phyloP scores from a whole-genome alignment of 169 alveolate species.

The Fabrea salina region DNA sequence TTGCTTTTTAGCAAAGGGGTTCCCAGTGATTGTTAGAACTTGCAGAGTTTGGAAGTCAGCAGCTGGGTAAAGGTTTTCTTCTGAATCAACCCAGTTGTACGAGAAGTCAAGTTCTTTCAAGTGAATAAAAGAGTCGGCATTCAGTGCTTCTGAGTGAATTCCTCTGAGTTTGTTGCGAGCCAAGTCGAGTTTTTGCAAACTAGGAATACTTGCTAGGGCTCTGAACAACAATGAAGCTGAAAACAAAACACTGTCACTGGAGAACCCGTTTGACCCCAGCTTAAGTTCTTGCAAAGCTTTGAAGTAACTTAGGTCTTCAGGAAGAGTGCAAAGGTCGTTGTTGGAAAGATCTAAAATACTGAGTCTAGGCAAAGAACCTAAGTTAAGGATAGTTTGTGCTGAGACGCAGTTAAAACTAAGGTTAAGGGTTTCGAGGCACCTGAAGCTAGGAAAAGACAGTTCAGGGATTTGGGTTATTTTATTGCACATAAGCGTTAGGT shows the following conservation, averaged over 20 bases:
- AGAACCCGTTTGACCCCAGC: slow-evolving; percentile 41
- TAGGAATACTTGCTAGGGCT: slow-evolving; percentile 39
- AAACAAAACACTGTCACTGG: slow-evolving; percentile 45
- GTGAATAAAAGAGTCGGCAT: slow-evolving; percentile 8
- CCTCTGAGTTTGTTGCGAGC: slow-evolving; percentile 47
- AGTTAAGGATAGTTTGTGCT: slow-evolving; percentile 34
- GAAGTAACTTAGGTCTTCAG: slow-evolving; percentile 42
- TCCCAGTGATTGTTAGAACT: slow-evolving; percentile 48
- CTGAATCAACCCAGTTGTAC: slow-evolving; percentile 43
- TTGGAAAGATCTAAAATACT: slow-evolving; percentile 41
- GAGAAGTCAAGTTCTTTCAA: slow-evolving; percentile 54
- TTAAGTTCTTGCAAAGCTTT: slow-evolving; percentile 36
- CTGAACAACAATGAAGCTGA: slow-evolving; percentile 41
- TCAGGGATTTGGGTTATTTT: slow-evolving; percentile 35
- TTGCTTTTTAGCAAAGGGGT: slow-evolving; percentile 50
- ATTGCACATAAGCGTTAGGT: slow-evolving; percentile 52
- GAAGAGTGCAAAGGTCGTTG: slow-evolving; percentile 50
- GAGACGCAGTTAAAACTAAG: slow-evolving; percentile 43
- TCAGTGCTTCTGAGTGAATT: slow-evolving; percentile 40
- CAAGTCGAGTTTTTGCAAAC: slow-evolving; percentile 46
- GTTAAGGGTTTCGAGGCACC: slow-evolving; percentile 40
- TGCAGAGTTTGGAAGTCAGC: slow-evolving; percentile 30
- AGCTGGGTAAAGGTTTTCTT: slow-evolving; percentile 37
- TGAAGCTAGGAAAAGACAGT: slow-evolving; percentile 41
- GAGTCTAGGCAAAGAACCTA: slow-evolving; percentile 27